Evolutionary conservation across 2,329 filamentous ascomycete species (phyloP).

Genomic region (Ramularia endophylla): DNA sequence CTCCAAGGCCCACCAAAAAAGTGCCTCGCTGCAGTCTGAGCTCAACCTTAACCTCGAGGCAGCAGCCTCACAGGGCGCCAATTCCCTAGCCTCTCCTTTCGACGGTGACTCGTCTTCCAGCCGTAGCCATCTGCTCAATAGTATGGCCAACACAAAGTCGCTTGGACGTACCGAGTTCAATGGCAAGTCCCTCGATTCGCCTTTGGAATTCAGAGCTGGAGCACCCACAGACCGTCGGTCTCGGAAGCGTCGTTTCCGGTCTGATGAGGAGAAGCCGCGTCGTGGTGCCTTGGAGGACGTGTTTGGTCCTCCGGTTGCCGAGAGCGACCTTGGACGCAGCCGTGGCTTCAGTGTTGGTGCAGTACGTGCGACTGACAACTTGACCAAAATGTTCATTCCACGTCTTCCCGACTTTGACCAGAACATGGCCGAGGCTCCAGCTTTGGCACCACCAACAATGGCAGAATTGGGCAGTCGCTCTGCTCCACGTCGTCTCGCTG

Average conservation of each 20-base stretch:
- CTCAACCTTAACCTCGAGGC: slow-evolving; percentile 32
- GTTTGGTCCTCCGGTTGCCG: slow-evolving; percentile 44
- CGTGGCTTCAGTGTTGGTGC: slow-evolving; percentile 58
- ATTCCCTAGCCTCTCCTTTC: slow-evolving; percentile 40
- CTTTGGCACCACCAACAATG: slow-evolving; percentile 7
- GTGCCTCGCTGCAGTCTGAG: slow-evolving; percentile 44
- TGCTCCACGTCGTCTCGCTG: slow-evolving; percentile 32
- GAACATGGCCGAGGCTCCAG: slow-evolving; percentile 28
- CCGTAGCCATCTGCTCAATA: slow-evolving; percentile 28
- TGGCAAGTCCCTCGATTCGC: slow-evolving; percentile 40
- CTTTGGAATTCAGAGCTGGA: slow-evolving; percentile 48
- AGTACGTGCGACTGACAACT: slow-evolving; percentile 45
- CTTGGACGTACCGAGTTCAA: slow-evolving; percentile 29
- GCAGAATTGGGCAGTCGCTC: slow-evolving; percentile 23
- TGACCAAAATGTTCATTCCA: slow-evolving; percentile 51
- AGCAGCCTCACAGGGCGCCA: slow-evolving; percentile 15
- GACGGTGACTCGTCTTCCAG: slow-evolving; percentile 20
- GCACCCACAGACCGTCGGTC: slow-evolving; percentile 46
- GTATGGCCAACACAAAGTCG: slow-evolving; percentile 29
- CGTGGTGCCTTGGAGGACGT: slow-evolving; percentile 41
- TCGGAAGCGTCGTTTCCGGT: slow-evolving; percentile 54
- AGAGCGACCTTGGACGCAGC: slow-evolving; percentile 53
- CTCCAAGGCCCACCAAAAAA: slow-evolving; percentile 47
- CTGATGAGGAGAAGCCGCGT: slow-evolving; percentile 44
- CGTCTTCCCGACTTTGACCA: slow-evolving; percentile 8